Base-by-base conservation (phyloP, 345 rosid species). In the Syzygium oleosum region DNA sequence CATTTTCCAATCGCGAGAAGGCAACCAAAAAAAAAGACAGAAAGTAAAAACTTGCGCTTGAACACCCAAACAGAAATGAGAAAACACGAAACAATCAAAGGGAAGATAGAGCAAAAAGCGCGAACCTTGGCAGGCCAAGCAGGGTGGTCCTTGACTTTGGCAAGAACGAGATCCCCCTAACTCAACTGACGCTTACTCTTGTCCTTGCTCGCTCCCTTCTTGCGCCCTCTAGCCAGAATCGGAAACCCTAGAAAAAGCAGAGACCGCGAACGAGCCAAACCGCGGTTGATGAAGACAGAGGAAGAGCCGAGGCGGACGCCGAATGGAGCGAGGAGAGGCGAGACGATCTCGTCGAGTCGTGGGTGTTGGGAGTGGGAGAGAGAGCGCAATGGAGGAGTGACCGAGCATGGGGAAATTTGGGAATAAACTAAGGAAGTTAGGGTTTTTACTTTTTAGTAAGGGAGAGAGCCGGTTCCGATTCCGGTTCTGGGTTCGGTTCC, bases 101-200 rank as follows among this genome's bases (percentile, higher is more conserved):
- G 61, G 34, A 85, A 56, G 58, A 51, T 9, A 22, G 73, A 68
- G 84, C 86, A 21, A 19, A 46, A 84, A 85, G 87, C 14, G 85
- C 89, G 59, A 52, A 97, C 99, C 98, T 95, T 95, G 88, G 99
- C 99, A 90, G 99, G 99, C 99, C 99, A 97, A 89, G 92, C 87
- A 87, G 99, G 99, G 88, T 93, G 95, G 49, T 99, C 99, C 95
- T 98, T 98, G 90, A 96, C 98, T 92, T 93, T 98, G 84, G 99
- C 99, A 68, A 98, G 96, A 84, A 98, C 99, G 52, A 98, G 98
- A 95, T 96, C 99, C 89, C 99, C 99, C 88, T 95, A 86, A 87
- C 95, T 94, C 92, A 96, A 90, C 92, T 91, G 93, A 79, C 89
- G 91, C 94, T 92, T 94, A 7, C 87, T 89, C 80, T 88, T 92